Evolutionary conservation across 2,329 filamentous ascomycete species (phyloP).

Genomic region (Pseudogymnoascus sp.): DNA sequence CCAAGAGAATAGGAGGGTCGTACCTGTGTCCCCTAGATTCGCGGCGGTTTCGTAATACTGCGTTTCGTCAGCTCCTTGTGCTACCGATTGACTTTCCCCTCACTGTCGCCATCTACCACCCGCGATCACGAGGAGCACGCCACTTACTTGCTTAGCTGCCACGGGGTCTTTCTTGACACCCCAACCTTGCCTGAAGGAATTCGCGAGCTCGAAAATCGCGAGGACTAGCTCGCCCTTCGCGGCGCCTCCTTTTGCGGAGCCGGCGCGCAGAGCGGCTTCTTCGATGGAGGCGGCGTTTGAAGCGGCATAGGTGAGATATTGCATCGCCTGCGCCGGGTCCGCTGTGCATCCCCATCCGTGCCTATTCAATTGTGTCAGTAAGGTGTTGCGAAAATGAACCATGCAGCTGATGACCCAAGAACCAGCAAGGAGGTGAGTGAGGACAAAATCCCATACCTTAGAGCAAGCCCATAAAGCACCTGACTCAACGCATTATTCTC

Average conservation of each 20-base stretch:
- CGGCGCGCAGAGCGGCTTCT: constrained; percentile 73
- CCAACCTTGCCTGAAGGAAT: constrained; percentile 92
- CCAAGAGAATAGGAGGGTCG: constrained; percentile 22
- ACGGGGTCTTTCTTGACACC: constrained; percentile 78
- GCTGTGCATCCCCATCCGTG: constrained; percentile 87
- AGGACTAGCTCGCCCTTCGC: constrained; percentile 95
- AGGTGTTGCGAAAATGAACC: too few relatives aligned
- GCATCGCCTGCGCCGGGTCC: constrained; percentile 66
- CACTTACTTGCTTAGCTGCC: constrained; percentile 65
- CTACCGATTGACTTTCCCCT: not conserved
- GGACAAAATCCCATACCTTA: constrained; percentile 53
- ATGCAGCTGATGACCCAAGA: not conserved
- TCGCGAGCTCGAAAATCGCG: constrained; percentile 90
- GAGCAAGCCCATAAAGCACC: constrained; percentile 86
- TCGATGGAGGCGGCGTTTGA: constrained; percentile 86
- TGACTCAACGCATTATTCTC: constrained; percentile 91
- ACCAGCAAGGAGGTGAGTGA: constrained; percentile 9
- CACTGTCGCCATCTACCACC: not conserved
- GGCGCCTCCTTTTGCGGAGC: constrained; percentile 85
- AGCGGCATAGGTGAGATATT: constrained; percentile 80
- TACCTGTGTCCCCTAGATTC: constrained; percentile 82
- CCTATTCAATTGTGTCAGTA: constrained; percentile 36
- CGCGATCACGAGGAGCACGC: constrained; percentile 2
- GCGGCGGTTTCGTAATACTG: constrained; percentile 97
- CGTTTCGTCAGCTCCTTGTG: constrained; percentile 26